Evolutionary conservation across 2,329 filamentous ascomycete genomes (phyloP).

Genomic region (Domatiomyces globalis): DNA sequence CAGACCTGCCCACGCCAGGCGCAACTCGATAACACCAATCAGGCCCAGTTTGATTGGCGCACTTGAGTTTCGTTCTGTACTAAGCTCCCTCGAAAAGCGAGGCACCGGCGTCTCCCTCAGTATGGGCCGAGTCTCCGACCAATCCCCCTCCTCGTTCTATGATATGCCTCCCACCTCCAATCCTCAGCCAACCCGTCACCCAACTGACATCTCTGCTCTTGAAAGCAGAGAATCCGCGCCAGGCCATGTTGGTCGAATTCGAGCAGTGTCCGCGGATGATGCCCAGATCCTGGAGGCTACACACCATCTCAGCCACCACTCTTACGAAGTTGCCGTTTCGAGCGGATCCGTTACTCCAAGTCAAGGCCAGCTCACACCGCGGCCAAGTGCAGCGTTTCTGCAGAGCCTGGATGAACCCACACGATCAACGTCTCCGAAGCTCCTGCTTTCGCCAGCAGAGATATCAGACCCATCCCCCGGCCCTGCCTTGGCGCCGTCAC

Average conservation of each 20-base stretch:
- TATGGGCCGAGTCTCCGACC: slow-evolving; percentile 20
- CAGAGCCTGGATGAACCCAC: slow-evolving; percentile 10
- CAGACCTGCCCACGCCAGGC: slow-evolving; percentile 50
- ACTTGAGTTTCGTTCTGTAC: slow-evolving; percentile 79
- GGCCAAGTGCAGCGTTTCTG: slow-evolving; percentile 9
- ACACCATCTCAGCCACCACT: neutral
- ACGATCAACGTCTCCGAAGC: slow-evolving; percentile 6
- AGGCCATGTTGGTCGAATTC: slow-evolving; percentile 22
- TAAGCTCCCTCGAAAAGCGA: slow-evolving; percentile 73
- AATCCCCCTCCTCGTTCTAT: neutral
- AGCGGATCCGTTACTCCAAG: neutral
- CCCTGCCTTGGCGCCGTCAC: neutral
- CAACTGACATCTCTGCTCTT: neutral
- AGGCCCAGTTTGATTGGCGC: slow-evolving; percentile 85
- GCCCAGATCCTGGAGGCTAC: slow-evolving; percentile 23
- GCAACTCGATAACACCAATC: slow-evolving; percentile 67
- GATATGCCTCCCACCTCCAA: slow-evolving; percentile 5
- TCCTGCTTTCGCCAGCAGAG: slow-evolving; percentile 1
- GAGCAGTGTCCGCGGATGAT: slow-evolving; percentile 49
- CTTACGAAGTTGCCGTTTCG: neutral
- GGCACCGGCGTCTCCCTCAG: slow-evolving; percentile 60
- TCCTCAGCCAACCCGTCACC: neutral
- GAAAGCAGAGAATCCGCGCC: neutral
- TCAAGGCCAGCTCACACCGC: neutral
- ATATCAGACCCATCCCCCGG: neutral